A percentile compares a stretch with the other conserved stretches of the same genome.
phyloP scores from a whole-genome alignment of 1,284 basidiomycete species.

The Cutaneotrichosporon spelunceum region DNA sequence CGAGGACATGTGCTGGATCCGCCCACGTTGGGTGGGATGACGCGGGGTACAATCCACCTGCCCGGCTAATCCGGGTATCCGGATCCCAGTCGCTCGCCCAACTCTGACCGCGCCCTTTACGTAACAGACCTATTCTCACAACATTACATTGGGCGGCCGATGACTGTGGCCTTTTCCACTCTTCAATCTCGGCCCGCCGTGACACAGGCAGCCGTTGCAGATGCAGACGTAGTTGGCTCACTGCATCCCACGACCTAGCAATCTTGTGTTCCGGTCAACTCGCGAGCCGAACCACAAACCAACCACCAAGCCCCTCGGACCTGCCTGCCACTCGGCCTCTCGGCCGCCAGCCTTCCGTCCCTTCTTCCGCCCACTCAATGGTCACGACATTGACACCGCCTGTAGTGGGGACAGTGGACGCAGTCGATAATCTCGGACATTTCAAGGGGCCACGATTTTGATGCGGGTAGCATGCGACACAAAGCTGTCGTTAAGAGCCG shows the following conservation, averaged over 20 bases:
- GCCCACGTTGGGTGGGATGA: not conserved
- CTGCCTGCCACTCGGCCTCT: too few relatives aligned
- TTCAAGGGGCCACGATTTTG: not conserved
- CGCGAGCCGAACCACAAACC: too few relatives aligned
- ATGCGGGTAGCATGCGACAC: not conserved
- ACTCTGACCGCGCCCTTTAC: not conserved
- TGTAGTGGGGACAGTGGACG: not conserved
- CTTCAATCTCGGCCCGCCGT: not conserved
- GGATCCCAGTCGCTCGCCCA: not conserved
- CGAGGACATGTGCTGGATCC: too few relatives aligned
- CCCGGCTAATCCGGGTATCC: constrained; percentile 3
- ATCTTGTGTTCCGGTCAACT: too few relatives aligned
- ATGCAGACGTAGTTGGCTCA: not conserved
- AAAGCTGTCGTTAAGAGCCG: too few relatives aligned
- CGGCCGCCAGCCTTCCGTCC: not conserved
- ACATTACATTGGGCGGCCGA: not conserved
- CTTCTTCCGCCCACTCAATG: not conserved
- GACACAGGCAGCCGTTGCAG: not conserved
- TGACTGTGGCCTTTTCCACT: not conserved
- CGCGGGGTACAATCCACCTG: not conserved
- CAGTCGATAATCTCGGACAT: not conserved
- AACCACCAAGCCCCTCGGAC: too few relatives aligned
- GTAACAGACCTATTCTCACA: not conserved
- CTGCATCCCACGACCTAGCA: not conserved
- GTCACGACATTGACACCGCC: not conserved